Evolutionary conservation across 306 rosid genomes (phyloP), one percentile per base, ranked within the genome.

Genomic region (Cicer yamashitae): DNA sequence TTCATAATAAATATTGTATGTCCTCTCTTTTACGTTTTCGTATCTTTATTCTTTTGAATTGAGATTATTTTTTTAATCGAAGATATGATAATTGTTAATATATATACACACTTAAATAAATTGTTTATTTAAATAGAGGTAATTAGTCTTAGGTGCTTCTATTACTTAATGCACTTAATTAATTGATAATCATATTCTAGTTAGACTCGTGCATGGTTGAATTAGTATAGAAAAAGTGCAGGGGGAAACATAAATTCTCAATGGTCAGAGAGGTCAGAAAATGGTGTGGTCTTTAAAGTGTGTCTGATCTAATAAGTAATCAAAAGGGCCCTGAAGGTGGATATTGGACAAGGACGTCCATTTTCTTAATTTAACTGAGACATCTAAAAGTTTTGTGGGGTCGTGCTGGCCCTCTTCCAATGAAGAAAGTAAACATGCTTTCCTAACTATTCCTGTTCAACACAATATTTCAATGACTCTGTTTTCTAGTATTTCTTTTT

Each of bases 361-460:
- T 74, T 83, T 84, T 79, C 88, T 70, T 76, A 87, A 78, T 81
- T 76, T 86, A 73, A 83, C 86, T 76, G 34, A 81, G 39, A 76
- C 80, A 80, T 70, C 62, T 69, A 60, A 82, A 83, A 65, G 81
- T 77, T 60, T 53, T 37, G 64, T 30, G 50, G 91, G 90, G 77
- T 59, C 87, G 11, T 85, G 79, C 74, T 85, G 82, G 79, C 81
- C 86, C 81, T 87, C 84, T 70, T 84, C 77, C 40, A 58, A 70
- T 77, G 62, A 87, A 59, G 62, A 86, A 87, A 88, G 86, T 82
- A 76, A 73, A 74, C 87, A 77, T 68, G 82, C 88, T 82, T 82
- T 83, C 82, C 79, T 71, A 59, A 63, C 6, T 44, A 30, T 58
- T 67, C 37, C 80, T 60, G 59, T 80, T 78, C 77, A 85, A 77